Evolutionary conservation across 2,329 filamentous ascomycete species (phyloP), one percentile per base, ranked within the genome.

Genomic region (Blumeriella jaapii): DNA sequence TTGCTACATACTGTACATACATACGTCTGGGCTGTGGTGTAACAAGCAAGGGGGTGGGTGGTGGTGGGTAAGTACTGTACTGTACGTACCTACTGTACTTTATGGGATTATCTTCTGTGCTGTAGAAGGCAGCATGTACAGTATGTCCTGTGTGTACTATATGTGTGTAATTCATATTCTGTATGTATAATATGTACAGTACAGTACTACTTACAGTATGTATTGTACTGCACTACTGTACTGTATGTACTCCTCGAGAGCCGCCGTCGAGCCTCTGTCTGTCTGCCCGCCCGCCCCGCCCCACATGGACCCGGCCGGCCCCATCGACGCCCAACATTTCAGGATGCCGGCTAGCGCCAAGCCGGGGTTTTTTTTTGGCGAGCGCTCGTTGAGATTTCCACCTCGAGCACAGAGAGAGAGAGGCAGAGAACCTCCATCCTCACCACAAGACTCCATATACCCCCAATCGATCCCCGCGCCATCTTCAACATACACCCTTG

Each of bases 291-390:
- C 9, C 22, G 22, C 12, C 22, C 10, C 22, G 22, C 22, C 4
- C 22, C 22, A n/a, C 27, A 22, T 40, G 34, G 17, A 29, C 31
- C 29, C 24, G 25, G 28, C n/a, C n/a, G n/a, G n/a, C n/a, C n/a
- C n/a, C 34, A 33, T 29, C 33, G 25, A 38, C 38, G 33, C 38
- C 39, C 42, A 45, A 45, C 41, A 39, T 26, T 38, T 35, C 29
- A 31, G 13, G 19, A 35, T 28, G 14, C 20, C 13, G 33, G 9
- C 31, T 44, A 41, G 38, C 23, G 33, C n/a, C n/a, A n/a, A n/a
- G 23, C 13, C 25, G 20, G 13, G 27, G 27, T 26, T 16, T 27
- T 17, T 34, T 38, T 35, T 43, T 44, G 35, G 37, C 41, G 41
- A 41, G 36, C 35, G 7, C 4, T 24, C 3, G 4, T 24, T 8